These are phyloP conservation scores for Tulasnella sp. DNA, from an alignment of 768 basidiomycete species.

Conservation along the genomic window DNA sequence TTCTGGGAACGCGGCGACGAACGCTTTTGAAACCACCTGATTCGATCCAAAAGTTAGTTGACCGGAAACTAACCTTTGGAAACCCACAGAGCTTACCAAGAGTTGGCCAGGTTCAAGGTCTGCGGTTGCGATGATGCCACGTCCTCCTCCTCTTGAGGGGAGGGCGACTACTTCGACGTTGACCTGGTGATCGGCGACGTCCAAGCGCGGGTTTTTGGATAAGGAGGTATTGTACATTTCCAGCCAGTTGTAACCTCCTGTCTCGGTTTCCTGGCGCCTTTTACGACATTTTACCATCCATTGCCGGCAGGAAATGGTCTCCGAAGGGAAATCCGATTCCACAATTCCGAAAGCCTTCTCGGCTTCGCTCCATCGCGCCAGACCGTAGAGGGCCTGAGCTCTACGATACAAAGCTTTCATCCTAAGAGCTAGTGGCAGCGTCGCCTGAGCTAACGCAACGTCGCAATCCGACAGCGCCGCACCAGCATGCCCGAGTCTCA, in stretches of 20 bases:
- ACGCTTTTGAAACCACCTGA: constrained; percentile 23
- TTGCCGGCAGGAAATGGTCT: neutral
- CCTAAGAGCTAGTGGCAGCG: neutral
- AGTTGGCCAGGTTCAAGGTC: constrained; percentile 22
- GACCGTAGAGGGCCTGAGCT: constrained; percentile 18
- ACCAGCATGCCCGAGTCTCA: constrained; percentile 20
- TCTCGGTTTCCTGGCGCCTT: constrained; percentile 18
- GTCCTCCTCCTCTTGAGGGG: constrained; percentile 20
- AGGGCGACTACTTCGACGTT: constrained; percentile 18
- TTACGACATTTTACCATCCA: constrained; percentile 18
- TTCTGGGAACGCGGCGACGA: constrained; percentile 16
- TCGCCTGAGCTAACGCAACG: constrained; percentile 5
- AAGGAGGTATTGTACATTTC: constrained; percentile 17
- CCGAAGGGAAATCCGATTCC: neutral
- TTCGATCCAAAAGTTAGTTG: neutral
- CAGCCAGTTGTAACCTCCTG: constrained; percentile 21
- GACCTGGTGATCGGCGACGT: constrained; percentile 22
- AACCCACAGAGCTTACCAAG: constrained; percentile 17
- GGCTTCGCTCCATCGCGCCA: constrained; percentile 17
- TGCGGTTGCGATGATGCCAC: constrained; percentile 20
- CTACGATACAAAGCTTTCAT: constrained; percentile 23
- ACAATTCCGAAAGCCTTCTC: constrained; percentile 1
- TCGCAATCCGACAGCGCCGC: constrained; percentile 22
- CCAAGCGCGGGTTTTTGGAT: constrained; percentile 11
- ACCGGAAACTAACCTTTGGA: neutral